Evolutionary conservation across 371 early-diverging fungal species (phyloP).

Genomic region (Nematocida parisii): DNA sequence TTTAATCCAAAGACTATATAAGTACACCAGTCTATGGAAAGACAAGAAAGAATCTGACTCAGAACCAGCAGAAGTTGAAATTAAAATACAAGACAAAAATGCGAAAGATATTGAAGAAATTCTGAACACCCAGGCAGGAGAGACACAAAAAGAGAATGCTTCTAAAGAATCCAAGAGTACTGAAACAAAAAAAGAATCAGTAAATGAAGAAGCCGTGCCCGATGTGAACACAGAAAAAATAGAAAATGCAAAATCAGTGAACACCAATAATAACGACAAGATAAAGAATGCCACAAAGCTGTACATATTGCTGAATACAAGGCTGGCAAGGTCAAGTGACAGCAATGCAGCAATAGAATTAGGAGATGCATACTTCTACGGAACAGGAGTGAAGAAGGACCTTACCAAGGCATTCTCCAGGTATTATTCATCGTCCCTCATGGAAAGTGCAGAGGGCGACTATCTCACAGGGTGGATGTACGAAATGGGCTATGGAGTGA

Average conservation of each 20-base stretch:
- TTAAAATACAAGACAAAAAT: background rate
- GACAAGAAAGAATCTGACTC: background rate
- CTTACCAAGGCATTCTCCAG: slow-evolving; percentile 63
- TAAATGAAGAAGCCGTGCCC: background rate
- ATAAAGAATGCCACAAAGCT: slow-evolving; percentile 46
- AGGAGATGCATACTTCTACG: slow-evolving; percentile 69
- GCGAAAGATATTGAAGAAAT: no score
- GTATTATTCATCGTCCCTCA: slow-evolving; percentile 62
- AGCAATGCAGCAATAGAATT: slow-evolving; percentile 53
- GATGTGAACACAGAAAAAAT: background rate
- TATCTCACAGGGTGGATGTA: slow-evolving; percentile 66
- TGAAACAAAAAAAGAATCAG: background rate
- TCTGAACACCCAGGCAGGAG: background rate
- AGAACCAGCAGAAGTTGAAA: background rate
- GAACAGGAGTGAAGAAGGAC: slow-evolving; percentile 61
- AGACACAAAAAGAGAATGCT: background rate
- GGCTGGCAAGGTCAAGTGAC: slow-evolving; percentile 43
- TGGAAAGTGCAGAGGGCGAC: slow-evolving; percentile 55
- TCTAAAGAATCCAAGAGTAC: background rate
- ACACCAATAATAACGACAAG: background rate
- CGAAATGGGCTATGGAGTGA: slow-evolving; percentile 66
- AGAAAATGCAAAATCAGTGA: background rate
- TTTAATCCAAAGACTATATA: background rate
- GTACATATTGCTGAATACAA: slow-evolving; percentile 39
- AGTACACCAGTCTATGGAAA: background rate